Evolutionary conservation across 495 filamentous ascomycete species (phyloP).

Genomic region (Penicillium verhagenii): DNA sequence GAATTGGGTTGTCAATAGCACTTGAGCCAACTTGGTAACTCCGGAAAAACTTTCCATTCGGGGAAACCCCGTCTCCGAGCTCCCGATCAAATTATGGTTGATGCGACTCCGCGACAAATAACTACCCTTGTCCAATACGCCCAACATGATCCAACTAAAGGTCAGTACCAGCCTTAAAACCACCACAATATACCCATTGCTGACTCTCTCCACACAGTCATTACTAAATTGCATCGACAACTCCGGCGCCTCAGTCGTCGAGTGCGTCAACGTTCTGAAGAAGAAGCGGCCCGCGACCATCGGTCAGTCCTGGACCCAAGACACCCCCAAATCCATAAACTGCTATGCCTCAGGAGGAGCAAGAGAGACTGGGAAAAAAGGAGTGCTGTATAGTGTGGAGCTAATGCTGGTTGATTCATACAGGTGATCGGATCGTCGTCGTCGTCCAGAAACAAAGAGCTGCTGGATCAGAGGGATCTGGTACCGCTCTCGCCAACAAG

Average conservation of each 20-base stretch:
- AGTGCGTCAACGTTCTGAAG: slow-evolving; percentile 88
- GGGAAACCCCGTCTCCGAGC: slow-evolving; percentile 28
- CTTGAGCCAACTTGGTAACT: too few relatives aligned
- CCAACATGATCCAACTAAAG: slow-evolving; percentile 98
- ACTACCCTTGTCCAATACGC: slow-evolving; percentile 23
- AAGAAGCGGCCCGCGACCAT: slow-evolving; percentile 89
- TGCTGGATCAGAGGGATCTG: slow-evolving; percentile 62
- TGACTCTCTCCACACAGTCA: slow-evolving; percentile 56
- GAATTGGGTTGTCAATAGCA: too few relatives aligned
- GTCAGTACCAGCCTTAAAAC: slow-evolving; percentile 39
- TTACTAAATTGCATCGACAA: slow-evolving; percentile 99
- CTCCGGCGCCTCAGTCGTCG: slow-evolving; percentile 95
- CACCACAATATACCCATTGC: slow-evolving; percentile 8
- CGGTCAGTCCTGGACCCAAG: slow-evolving; percentile 55
- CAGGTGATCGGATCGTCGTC: slow-evolving; percentile 95
- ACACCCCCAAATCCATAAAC: neutral
- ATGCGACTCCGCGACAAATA: slow-evolving; percentile 2
- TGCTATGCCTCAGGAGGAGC: too few relatives aligned
- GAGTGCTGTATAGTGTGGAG: neutral
- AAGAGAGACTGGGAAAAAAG: neutral
- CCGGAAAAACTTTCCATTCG: slow-evolving; percentile 24
- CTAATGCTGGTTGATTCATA: slow-evolving; percentile 9
- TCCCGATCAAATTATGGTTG: slow-evolving; percentile 26
- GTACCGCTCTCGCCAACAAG: slow-evolving; percentile 73
- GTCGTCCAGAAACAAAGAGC: slow-evolving; percentile 94